These are phyloP conservation scores for Termitomyces eurrhizus DNA, from an alignment of 768 basidiomycete genomes.

Conservation along the genomic window DNA sequence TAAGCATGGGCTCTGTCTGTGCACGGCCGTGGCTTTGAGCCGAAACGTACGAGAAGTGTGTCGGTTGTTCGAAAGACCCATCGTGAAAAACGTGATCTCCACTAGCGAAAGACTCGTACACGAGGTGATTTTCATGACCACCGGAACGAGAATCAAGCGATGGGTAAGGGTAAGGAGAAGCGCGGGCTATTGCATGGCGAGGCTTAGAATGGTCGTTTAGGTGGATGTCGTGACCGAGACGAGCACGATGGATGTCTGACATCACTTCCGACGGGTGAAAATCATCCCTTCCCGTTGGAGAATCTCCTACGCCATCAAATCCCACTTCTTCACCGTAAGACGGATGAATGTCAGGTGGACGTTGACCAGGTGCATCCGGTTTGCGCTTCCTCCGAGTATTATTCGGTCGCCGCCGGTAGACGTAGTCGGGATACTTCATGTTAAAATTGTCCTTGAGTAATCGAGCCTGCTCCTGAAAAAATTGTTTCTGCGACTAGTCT, in stretches of 20 bases:
- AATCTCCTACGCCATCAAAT: conserved; percentile 31
- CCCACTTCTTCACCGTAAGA: conserved; percentile 30
- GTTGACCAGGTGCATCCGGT: conserved; percentile 26
- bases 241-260: conserved; percentile 22
- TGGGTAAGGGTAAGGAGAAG: conserved; percentile 16
- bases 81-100: conserved; percentile 6
- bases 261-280: conserved; percentile 18
- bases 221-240: conserved; percentile 23
- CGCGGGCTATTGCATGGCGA: conserved; percentile 21
- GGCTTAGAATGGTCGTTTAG: conserved; percentile 25
- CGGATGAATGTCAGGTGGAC: conserved; percentile 26
- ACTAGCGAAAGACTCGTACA: conserved; percentile 1
- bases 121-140: conserved; percentile 5
- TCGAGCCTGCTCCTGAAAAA: conserved; percentile 85
- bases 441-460: conserved; percentile 85
- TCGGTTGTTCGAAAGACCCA: background rate
- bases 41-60: conserved; percentile 7
- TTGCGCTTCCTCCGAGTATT: conserved; percentile 67
- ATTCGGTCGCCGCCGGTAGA: conserved; percentile 84
- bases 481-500: conserved; percentile 72
- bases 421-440: conserved; percentile 83
- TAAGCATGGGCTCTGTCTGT: conserved; percentile 5
- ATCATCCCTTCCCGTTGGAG: conserved; percentile 34
- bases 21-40: conserved; percentile 8
- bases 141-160: conserved; percentile 1